Conservation (phyloP, 192 early-diverging fungal genomes). For the Chytriomyces confervae region DNA sequence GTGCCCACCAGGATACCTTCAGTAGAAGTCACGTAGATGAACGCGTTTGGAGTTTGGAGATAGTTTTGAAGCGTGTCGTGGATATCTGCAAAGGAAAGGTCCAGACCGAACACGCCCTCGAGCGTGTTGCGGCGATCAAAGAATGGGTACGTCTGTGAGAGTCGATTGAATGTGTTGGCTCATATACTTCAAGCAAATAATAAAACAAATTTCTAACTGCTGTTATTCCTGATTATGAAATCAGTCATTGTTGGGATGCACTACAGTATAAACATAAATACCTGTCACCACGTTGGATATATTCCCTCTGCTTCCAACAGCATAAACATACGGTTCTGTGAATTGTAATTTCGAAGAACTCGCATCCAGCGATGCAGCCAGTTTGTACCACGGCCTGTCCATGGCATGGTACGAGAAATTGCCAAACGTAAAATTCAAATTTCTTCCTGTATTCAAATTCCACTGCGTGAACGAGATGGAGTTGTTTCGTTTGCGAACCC, state of each 20-base stretch:
- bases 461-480: neutral
- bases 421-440: neutral
- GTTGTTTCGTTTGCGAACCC: neutral
- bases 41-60: neutral
- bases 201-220: neutral
- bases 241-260: neutral
- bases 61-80: constrained; percentile 3
- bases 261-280: too few species aligned
- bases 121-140: neutral
- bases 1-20: too few species aligned
- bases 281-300: neutral
- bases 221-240: neutral
- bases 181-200: neutral
- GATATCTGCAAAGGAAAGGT: neutral
- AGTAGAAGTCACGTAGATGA: neutral
- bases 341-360: neutral
- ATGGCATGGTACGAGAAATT: neutral
- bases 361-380: neutral
- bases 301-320: neutral
- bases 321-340: constrained; percentile 7
- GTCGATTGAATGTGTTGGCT: accelerated
- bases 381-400: neutral
- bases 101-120: neutral
- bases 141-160: neutral
- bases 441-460: neutral